phyloP scores from a whole-genome alignment of 192 early-diverging fungal genomes.

The Cladochytrium replicatum region DNA sequence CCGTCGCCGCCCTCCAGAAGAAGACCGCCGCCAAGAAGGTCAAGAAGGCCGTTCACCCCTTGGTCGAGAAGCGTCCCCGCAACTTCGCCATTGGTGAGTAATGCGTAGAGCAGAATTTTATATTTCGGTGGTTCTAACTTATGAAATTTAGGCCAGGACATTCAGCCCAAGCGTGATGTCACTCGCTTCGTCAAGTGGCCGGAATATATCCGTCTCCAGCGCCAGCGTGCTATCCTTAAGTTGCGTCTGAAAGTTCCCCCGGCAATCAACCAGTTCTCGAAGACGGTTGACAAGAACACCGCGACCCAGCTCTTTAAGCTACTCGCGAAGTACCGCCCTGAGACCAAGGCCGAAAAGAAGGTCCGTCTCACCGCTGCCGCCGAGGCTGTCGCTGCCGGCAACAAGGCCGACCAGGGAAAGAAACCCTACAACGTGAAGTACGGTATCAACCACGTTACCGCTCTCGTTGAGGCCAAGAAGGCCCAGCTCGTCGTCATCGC shows the following conservation, averaged over 20 bases:
- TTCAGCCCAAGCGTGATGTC: slow-evolving; percentile 92
- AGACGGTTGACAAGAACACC: slow-evolving; percentile 96
- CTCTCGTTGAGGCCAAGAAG: slow-evolving; percentile 97
- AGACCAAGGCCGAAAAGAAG: slow-evolving; percentile 95
- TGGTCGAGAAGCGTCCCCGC: slow-evolving; percentile 86
- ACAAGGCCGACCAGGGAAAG: slow-evolving; percentile 78
- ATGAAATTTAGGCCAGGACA: slow-evolving; percentile 64
- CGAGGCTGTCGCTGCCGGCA: slow-evolving; percentile 75
- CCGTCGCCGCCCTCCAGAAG: slow-evolving; percentile 60
- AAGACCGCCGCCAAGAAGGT: slow-evolving; percentile 24
- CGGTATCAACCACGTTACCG: slow-evolving; percentile 99
- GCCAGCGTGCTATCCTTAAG: slow-evolving; percentile 94
- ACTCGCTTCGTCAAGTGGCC: slow-evolving; percentile 99
- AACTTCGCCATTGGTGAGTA: slow-evolving; percentile 88
- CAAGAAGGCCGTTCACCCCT: slow-evolving; percentile 68
- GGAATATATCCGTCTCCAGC: slow-evolving; percentile 96
- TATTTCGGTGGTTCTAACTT: background rate
- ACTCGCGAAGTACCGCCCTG: slow-evolving; percentile 97
- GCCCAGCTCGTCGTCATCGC: slow-evolving; percentile 98
- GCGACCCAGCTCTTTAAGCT: slow-evolving; percentile 98
- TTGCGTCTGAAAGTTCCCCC: slow-evolving; percentile 99
- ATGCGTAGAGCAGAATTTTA: slow-evolving; percentile 9
- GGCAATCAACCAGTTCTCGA: slow-evolving; percentile 98
- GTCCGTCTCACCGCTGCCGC: slow-evolving; percentile 80
- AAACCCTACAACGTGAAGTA: slow-evolving; percentile 97